These are phyloP conservation scores for Gentiana straminea DNA, from an alignment of 257 asterid species.

Conservation along the genomic window DNA sequence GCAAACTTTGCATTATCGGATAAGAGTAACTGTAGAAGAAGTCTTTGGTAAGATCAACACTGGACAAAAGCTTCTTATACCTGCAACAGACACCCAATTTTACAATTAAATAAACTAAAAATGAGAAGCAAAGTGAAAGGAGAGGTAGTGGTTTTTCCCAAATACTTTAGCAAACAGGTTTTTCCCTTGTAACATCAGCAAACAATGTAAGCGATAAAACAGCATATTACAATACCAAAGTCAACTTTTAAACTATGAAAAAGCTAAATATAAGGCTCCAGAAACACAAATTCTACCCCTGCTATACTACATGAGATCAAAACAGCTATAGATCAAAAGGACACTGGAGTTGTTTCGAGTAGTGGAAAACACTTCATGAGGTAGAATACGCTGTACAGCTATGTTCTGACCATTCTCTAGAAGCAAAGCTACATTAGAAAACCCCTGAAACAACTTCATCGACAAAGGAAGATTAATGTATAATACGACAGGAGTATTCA, in stretches of 20 bases:
- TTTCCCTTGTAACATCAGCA: no score
- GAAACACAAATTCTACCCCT: not conserved
- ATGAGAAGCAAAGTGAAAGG: not conserved
- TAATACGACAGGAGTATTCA: no score
- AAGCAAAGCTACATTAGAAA: no score
- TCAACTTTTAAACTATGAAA: not conserved
- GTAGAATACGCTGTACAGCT: no score
- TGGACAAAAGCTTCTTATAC: conserved; percentile 96
- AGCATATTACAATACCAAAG: not conserved
- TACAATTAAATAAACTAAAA: conserved; percentile 8
- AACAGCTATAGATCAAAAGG: no score
- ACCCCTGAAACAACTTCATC: no score
- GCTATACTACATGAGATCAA: not conserved
- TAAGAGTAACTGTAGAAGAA: conserved; percentile 93
- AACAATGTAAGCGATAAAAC: not conserved
- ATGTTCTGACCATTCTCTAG: no score
- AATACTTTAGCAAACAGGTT: not conserved
- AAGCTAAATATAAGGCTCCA: not conserved
- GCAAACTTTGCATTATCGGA: conserved; percentile 90
- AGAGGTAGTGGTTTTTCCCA: not conserved
- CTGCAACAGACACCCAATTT: conserved; percentile 35
- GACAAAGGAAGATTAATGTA: no score
- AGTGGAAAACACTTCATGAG: no score
- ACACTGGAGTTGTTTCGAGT: no score
- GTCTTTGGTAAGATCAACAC: conserved; percentile 95